Conservation (phyloP, 441 rosid genomes). For the Croton laevigatus region DNA sequence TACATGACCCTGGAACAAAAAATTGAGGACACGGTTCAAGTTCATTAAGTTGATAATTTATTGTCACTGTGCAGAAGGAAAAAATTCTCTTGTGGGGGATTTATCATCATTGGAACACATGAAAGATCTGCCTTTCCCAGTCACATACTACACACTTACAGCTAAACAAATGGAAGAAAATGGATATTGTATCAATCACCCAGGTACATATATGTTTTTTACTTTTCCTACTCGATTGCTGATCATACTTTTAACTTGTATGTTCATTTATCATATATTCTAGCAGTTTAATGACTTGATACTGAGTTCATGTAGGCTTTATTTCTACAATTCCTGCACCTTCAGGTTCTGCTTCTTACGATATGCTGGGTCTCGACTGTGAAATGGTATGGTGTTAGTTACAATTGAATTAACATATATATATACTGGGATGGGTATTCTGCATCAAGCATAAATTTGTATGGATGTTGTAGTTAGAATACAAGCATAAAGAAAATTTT, state of each 20-base stretch:
- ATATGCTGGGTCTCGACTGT: constrained; percentile 86
- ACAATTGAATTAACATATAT: constrained; percentile 7
- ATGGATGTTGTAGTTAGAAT: constrained; percentile 1
- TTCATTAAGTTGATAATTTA: constrained; percentile 10
- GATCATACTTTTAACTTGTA: background rate
- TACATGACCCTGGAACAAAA: background rate
- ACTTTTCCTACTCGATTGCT: background rate
- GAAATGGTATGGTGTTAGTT: constrained; percentile 72
- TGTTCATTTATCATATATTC: background rate
- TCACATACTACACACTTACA: constrained; percentile 67
- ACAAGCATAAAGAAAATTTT: background rate
- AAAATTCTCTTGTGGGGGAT: constrained; percentile 25
- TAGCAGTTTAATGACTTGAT: constrained; percentile 22
- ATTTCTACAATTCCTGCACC: constrained; percentile 68
- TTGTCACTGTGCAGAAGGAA: constrained; percentile 34
- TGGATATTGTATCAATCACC: constrained; percentile 60
- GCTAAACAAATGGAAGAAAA: constrained; percentile 75
- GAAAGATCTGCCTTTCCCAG: constrained; percentile 75
- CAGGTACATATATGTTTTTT: constrained; percentile 38
- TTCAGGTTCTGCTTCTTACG: constrained; percentile 46
- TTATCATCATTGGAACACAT: constrained; percentile 35
- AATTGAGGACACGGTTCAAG: background rate
- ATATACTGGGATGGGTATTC: background rate
- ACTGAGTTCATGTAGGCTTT: constrained; percentile 48
- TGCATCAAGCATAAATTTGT: background rate